Base-by-base conservation (phyloP, 2,329 filamentous ascomycete species). In the Fusarium globosum region DNA sequence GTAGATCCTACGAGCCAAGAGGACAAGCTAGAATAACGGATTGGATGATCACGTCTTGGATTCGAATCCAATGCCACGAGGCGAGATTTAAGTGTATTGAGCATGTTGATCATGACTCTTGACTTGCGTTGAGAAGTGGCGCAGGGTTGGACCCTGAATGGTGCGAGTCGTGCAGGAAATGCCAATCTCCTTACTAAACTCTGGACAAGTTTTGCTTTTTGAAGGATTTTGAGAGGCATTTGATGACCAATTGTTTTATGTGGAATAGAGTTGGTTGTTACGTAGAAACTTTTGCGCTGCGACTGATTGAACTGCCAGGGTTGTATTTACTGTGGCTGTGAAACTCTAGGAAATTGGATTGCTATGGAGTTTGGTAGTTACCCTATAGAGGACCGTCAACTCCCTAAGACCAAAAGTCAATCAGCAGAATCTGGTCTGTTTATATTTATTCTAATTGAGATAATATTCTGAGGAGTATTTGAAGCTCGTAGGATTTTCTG, bases 1-100 rank as follows among this genome's bases (percentile, higher is more conserved):
- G 39, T n/a, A 45, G 55, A 64, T 64, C 55, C 38, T 45, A 13
- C 38, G 14, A n/a, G 62, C 51, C 46, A 65, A 53, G 46, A 11
- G 16, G 2, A 7, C 30, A 13, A 28, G 33, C 26, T 55, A 49
- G 35, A 26, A 42, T 11, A 23, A 28, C 9, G 30, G 49, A 13
- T 39, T 38, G 28, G 58, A 3, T 14, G 30, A 42, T 43, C 49
- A 42, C 30, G 38, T 20, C 55, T 36, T 49, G 20, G n/a, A 38
- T 15, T 56, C 23, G 23, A 30, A 28, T 20, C 13, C 4, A 23
- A 38, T n/a, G 30, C 23, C 15, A 49, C 23, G 33, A 46, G 33
- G 21, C 41, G 51, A 62, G 52, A 62, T 58, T 36, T 26, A 33
- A 36, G 33, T 21, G 23, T 26, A 14, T 62, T 36, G 6, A 16